Conservation (phyloP, 208 protist genomes). For the Trypanosomatidae sp. region DNA sequence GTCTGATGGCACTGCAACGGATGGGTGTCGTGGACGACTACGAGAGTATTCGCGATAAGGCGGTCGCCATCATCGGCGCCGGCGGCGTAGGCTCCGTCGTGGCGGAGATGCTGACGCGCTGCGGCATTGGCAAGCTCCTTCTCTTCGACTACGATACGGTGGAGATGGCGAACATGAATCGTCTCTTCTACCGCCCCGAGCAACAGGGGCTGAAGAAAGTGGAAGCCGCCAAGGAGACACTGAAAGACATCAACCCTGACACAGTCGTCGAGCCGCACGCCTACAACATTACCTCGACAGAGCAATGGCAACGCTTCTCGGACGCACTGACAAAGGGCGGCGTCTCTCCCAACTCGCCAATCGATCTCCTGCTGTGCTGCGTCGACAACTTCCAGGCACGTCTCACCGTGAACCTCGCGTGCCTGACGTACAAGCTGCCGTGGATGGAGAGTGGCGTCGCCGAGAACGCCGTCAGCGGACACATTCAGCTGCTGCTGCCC, state of each 20-base stretch:
- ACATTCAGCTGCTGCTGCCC: constrained; percentile 96
- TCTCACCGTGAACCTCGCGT: constrained; percentile 95
- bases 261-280: constrained; percentile 89
- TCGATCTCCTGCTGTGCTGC: constrained; percentile 94
- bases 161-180: constrained; percentile 98
- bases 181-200: constrained; percentile 96
- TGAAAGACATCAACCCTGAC: constrained; percentile 96
- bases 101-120: constrained; percentile 98
- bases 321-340: constrained; percentile 64
- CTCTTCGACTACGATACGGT: constrained; percentile 99
- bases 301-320: constrained; percentile 91
- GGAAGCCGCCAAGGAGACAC: constrained; percentile 81
- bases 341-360: constrained; percentile 35
- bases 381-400: constrained; percentile 98
- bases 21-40: constrained; percentile 99
- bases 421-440: constrained; percentile 77
- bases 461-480: constrained; percentile 97
- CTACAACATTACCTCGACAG: constrained; percentile 94
- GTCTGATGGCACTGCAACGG: constrained; percentile 96
- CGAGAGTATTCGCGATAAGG: constrained; percentile 90
- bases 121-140: constrained; percentile 97
- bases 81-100: constrained; percentile 96
- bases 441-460: constrained; percentile 98
- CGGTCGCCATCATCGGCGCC: constrained; percentile 94
- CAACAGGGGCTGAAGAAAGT: constrained; percentile 96